Base-by-base conservation (phyloP, 2,329 filamentous ascomycete species). In the Aspergillaceae sp. region DNA sequence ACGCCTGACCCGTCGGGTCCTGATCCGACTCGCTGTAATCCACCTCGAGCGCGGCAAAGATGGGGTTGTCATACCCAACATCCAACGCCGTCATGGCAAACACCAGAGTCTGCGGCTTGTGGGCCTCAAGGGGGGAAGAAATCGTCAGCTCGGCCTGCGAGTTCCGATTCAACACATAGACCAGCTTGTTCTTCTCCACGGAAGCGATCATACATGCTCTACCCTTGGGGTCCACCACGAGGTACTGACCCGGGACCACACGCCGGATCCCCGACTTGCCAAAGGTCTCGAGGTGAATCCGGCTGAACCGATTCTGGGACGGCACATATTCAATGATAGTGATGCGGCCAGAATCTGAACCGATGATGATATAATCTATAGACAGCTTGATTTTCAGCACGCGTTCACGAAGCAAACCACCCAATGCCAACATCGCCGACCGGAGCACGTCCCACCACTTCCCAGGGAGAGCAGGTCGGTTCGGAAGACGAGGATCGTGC, bases 171-270 rank as follows among this genome's bases (percentile, higher is more conserved):
- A 98, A 77, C 60, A 98, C 91, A 70, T 98, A 99, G 56, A 98
- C 92, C 47, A 99, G 84, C 74, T 98, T 98, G 74, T 97, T 98
- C 78, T 98, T 98, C 72, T 99, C 94, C 46, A 91, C 78, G 4
- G 90, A 91, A 7, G 92, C 89, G 51, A 97, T 87, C 63, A 99
- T 77, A 63, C 91, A 95, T 46, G 94, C 94, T 72, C 92, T 82
- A 46, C 92, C 92, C 68, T 95, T 95, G 29, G 92, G 92, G 61
- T 99, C 92, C 44, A 88, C 87, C 5, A 91, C 92, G 29, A 99
- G 79, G 62, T 96, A 98, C 67, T 99, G 89, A 50, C 94, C 92
- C 2, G 94, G 92, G 40, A 98, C 81, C 34, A 97, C 91, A 59
- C 92, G 83, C 48, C 94, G 83, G 44, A 97, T 80, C 34, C 92